phyloP scores from a whole-genome alignment of 1,284 basidiomycete species.

The Ustilago xerochloae region DNA sequence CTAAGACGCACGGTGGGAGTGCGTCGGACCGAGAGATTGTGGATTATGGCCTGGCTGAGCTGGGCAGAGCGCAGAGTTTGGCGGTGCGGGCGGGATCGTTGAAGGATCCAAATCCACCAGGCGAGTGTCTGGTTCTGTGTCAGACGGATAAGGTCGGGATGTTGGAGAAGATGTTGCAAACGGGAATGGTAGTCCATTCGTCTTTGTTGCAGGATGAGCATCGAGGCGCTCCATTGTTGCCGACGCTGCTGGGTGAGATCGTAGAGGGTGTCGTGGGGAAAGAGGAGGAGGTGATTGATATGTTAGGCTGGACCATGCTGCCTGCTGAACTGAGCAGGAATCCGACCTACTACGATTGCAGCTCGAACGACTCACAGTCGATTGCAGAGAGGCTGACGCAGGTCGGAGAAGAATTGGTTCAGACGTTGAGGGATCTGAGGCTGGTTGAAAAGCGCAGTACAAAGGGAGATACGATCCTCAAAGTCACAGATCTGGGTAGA shows the following conservation, averaged over 20 bases:
- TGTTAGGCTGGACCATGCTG: slow-evolving; percentile 86
- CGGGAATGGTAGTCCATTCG: slow-evolving; percentile 91
- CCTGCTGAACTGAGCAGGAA: slow-evolving; percentile 79
- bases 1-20: slow-evolving; percentile 25
- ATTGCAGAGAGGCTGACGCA: slow-evolving; percentile 39
- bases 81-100: slow-evolving; percentile 75
- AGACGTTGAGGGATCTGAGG: slow-evolving; percentile 27
- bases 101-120: slow-evolving; percentile 43
- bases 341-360: slow-evolving; percentile 84
- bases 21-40: slow-evolving; percentile 75
- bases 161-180: slow-evolving; percentile 81
- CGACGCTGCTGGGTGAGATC: slow-evolving; percentile 49
- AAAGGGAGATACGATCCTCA: background rate
- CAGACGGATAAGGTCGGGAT: slow-evolving; percentile 85
- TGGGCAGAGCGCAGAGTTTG: slow-evolving; percentile 90
- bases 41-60: slow-evolving; percentile 83
- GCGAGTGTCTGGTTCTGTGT: slow-evolving; percentile 78
- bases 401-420: slow-evolving; percentile 18
- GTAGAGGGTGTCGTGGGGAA: slow-evolving; percentile 15
- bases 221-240: slow-evolving; percentile 27
- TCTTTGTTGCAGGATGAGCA: slow-evolving; percentile 73
- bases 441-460: slow-evolving; percentile 20
- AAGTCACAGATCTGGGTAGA: slow-evolving; percentile 34
- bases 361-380: slow-evolving; percentile 6
- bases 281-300: slow-evolving; percentile 73